Conservation (phyloP, 805 yeast species). For the Candida easanensis region DNA sequence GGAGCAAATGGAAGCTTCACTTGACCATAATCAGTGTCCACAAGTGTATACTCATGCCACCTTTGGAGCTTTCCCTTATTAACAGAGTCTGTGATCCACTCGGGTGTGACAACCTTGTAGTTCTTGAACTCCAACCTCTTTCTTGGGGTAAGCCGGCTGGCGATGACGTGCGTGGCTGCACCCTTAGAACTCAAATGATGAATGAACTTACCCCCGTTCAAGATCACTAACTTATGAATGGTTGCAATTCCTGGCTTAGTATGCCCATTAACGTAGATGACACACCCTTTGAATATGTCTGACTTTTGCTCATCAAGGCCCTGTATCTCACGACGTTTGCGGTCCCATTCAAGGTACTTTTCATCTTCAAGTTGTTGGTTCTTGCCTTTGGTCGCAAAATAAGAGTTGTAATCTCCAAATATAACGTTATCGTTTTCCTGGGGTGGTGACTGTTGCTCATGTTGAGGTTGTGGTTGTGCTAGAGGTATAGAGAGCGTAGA, state of each 20-base stretch:
- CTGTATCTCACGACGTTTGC: constrained; percentile 30
- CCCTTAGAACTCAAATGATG: constrained; percentile 69
- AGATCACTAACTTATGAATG: constrained; percentile 65
- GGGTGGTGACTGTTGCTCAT: no score
- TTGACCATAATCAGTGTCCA: constrained; percentile 55
- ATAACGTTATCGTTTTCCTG: constrained; percentile 16
- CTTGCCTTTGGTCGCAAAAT: constrained; percentile 55
- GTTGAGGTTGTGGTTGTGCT: constrained; percentile 15
- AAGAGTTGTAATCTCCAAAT: constrained; percentile 68
- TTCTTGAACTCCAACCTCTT: constrained; percentile 64
- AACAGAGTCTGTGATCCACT: constrained; percentile 75
- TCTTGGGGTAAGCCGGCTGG: constrained; percentile 73
- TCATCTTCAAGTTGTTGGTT: constrained; percentile 63
- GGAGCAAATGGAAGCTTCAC: constrained; percentile 31
- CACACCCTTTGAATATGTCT: constrained; percentile 57
- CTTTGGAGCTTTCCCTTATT: constrained; percentile 44
- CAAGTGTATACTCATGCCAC: constrained; percentile 68
- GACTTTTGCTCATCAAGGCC: constrained; percentile 12
- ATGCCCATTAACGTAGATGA: constrained; percentile 83
- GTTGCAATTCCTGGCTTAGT: constrained; percentile 77
- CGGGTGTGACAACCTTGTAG: constrained; percentile 75
- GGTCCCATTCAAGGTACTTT: constrained; percentile 48
- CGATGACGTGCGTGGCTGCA: constrained; percentile 80
- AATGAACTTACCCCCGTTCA: constrained; percentile 77
- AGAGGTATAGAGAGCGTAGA: constrained; percentile 14